These are phyloP conservation scores for Pythium biforme DNA, from an alignment of 352 stramenopile genomes.

Conservation along the genomic window DNA sequence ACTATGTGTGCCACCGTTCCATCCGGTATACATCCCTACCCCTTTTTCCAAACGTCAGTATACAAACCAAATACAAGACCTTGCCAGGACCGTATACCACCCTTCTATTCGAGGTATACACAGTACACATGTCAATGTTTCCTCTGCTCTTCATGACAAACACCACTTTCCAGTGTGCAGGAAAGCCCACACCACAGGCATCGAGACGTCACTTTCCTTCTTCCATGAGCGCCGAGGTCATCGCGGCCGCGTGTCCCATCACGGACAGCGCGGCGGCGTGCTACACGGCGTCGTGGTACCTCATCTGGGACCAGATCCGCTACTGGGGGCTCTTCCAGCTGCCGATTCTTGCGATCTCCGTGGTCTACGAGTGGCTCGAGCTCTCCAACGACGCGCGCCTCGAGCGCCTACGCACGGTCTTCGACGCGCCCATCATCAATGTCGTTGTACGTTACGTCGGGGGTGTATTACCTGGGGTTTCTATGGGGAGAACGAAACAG, in stretches of 20 bases:
- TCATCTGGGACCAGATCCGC: constrained; percentile 78
- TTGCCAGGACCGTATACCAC: constrained; percentile 11
- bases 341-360: constrained; percentile 60
- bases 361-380: constrained; percentile 85
- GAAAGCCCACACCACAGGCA: background rate
- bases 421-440: constrained; percentile 67
- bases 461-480: too few relatives aligned
- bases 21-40: constrained; percentile 3
- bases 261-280: constrained; percentile 50
- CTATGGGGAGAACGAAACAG: background rate
- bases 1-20: background rate
- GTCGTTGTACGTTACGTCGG: constrained; percentile 58
- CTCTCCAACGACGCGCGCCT: constrained; percentile 56
- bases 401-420: constrained; percentile 64
- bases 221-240: constrained; percentile 3
- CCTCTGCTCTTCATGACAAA: too few relatives aligned
- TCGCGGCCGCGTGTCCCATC: constrained; percentile 47
- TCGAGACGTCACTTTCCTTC: background rate
- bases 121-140: background rate
- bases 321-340: constrained; percentile 79
- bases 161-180: background rate
- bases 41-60: background rate
- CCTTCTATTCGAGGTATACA: background rate
- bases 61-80: background rate
- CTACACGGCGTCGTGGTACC: constrained; percentile 82